A percentile compares a stretch with the other conserved stretches of the same genome.
Evolutionary conservation across 192 early-diverging fungal species (phyloP).

Genomic region (Helicostylum pulchrum): DNA sequence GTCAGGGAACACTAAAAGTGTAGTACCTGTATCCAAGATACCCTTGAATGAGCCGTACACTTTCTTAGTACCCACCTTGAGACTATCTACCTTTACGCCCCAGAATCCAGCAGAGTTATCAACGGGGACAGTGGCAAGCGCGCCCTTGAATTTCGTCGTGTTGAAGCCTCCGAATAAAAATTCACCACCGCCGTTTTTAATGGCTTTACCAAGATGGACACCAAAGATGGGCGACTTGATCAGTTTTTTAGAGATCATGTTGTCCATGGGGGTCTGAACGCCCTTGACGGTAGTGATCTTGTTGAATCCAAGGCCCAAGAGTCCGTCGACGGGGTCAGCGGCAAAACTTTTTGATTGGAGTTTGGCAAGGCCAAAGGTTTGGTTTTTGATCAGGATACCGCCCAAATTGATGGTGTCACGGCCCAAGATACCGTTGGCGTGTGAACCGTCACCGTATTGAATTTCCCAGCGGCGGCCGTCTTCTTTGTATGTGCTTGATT

Average conservation of each 20-base stretch:
- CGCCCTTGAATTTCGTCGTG: conserved; percentile 1
- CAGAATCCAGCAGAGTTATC: conserved; percentile 31
- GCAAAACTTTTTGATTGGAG: conserved; percentile 20
- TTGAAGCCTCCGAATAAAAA: conserved; percentile 20
- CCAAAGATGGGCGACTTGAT: conserved; percentile 66
- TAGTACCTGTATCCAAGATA: conserved; percentile 67
- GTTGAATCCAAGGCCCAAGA: conserved; percentile 35
- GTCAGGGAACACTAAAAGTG: conserved; percentile 52
- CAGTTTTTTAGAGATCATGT: conserved; percentile 50
- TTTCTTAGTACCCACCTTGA: conserved; percentile 3
- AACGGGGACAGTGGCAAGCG: conserved; percentile 35
- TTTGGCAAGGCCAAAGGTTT: conserved; percentile 30
- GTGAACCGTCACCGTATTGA: conserved; percentile 48
- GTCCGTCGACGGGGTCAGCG: conserved; percentile 19
- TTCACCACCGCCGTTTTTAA: conserved; percentile 25
- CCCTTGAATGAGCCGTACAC: conserved; percentile 23
- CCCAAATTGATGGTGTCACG: conserved; percentile 30
- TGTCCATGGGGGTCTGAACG: conserved; percentile 48
- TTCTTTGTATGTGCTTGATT: conserved; percentile 50
- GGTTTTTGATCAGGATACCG: conserved; percentile 30
- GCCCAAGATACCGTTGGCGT: conserved; percentile 24
- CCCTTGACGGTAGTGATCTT: conserved; percentile 24
- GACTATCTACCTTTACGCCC: conserved; percentile 13
- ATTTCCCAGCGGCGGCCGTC: conserved; percentile 52
- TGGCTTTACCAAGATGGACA: conserved; percentile 59